Conservation (phyloP, 495 filamentous ascomycete species). For the Tuber microsphaerosporum region DNA sequence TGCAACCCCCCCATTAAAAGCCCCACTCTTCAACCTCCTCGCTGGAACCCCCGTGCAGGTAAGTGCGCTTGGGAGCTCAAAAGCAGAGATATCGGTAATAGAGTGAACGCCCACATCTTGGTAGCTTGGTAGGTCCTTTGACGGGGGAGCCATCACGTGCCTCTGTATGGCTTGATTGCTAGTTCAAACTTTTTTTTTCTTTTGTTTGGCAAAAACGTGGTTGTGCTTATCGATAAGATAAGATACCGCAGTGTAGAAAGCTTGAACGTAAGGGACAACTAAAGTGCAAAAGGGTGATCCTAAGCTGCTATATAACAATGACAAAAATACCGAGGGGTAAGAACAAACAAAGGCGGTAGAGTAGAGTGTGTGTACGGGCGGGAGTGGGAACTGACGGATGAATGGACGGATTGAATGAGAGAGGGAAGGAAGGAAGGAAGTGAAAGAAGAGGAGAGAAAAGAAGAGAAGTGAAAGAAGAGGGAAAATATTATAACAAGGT, state of each 20-base stretch:
- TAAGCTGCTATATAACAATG: not conserved
- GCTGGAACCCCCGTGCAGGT: conserved; percentile 63
- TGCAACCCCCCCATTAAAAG: conserved; percentile 66
- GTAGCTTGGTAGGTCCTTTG: conserved; percentile 17
- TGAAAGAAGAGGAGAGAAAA: not conserved
- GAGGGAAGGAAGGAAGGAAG: not conserved
- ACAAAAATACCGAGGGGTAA: not conserved
- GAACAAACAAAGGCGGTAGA: not conserved
- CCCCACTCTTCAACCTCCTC: conserved; percentile 60
- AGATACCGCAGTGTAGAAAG: not conserved
- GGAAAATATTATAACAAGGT: not conserved
- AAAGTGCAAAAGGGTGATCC: not conserved
- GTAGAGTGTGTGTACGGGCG: not conserved
- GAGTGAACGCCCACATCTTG: conserved; percentile 22
- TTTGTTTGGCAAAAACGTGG: not conserved
- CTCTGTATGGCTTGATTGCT: not conserved
- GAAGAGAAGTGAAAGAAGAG: not conserved
- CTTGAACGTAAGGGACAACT: not conserved
- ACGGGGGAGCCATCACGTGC: conserved; percentile 22
- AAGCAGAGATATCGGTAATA: conserved; percentile 27
- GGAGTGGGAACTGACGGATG: not conserved
- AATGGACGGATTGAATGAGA: not conserved
- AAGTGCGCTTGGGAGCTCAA: conserved; percentile 53
- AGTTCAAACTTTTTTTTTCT: not conserved
- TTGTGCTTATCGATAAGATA: conserved; percentile 2